phyloP scores from a whole-genome alignment of 306 rosid species.

The Lathyrus tuberosus region DNA sequence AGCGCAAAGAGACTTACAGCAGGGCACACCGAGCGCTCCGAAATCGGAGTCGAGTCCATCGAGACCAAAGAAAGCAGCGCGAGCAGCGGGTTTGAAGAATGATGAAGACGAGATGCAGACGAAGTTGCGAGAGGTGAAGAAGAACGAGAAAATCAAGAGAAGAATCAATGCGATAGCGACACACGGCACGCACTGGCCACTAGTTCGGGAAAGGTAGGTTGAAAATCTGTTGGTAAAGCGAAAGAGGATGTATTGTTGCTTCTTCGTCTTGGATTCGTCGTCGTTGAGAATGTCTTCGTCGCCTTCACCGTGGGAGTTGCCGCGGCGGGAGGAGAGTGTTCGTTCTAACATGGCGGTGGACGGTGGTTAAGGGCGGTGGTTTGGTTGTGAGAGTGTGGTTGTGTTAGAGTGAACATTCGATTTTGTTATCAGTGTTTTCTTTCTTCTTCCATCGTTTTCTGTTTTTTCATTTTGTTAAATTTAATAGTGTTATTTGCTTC shows the following conservation, averaged over 20 bases:
- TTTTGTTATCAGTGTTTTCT: background rate
- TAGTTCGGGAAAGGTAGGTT: conserved; percentile 56
- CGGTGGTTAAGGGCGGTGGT: conserved; percentile 32
- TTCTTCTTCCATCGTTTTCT: background rate
- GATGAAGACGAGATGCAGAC: conserved; percentile 65
- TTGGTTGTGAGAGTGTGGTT: conserved; percentile 3
- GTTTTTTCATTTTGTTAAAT: no score
- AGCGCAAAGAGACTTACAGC: conserved; percentile 70
- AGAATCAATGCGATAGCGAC: conserved; percentile 34
- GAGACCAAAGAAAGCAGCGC: conserved; percentile 67
- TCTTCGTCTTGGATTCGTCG: conserved; percentile 32
- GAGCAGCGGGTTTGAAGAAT: conserved; percentile 53
- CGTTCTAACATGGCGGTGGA: conserved; percentile 58
- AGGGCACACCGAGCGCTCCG: conserved; percentile 95
- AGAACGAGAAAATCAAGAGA: conserved; percentile 45
- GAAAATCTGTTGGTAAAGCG: conserved; percentile 53
- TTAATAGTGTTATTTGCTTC: no score
- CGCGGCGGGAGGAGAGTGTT: conserved; percentile 77
- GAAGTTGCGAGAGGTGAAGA: conserved; percentile 67
- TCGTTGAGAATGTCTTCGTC: conserved; percentile 12
- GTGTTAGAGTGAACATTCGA: conserved; percentile 4
- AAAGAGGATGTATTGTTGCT: conserved; percentile 50
- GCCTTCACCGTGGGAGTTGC: conserved; percentile 41
- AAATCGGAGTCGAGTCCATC: conserved; percentile 88
- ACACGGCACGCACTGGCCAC: conserved; percentile 48